A percentile compares a stretch with the other conserved stretches of the same genome.
phyloP scores from a whole-genome alignment of 1,284 basidiomycete species.

The Leccinum subrobustum region DNA sequence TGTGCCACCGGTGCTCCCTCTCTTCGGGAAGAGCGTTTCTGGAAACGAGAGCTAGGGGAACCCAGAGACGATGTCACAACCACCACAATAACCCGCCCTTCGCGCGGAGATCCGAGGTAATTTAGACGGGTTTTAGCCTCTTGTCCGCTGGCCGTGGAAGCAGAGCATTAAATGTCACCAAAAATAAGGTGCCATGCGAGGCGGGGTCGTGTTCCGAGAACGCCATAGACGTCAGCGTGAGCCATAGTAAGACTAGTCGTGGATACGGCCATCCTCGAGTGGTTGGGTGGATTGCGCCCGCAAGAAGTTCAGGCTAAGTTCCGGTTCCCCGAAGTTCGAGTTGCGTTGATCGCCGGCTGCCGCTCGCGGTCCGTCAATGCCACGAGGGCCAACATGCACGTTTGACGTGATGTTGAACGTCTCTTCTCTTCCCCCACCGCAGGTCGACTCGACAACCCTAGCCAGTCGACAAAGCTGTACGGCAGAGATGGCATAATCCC shows the following conservation, averaged over 20 bases:
- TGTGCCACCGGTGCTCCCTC: background rate
- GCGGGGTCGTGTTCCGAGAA: slow-evolving; percentile 10
- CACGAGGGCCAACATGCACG: slow-evolving; percentile 11
- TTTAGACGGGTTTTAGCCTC: background rate
- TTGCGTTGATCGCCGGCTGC: slow-evolving; percentile 16
- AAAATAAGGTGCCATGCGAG: slow-evolving; percentile 11
- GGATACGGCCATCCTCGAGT: slow-evolving; percentile 17
- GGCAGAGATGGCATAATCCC: background rate
- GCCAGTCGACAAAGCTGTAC: background rate
- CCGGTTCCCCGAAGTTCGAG: background rate
- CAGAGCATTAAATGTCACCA: background rate
- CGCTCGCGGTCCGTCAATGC: slow-evolving; percentile 9
- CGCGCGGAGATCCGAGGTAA: slow-evolving; percentile 2
- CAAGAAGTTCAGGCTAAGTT: background rate
- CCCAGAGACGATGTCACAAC: background rate
- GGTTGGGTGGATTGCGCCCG: slow-evolving; percentile 6
- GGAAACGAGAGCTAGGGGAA: background rate
- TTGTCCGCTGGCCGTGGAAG: background rate
- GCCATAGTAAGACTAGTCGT: background rate
- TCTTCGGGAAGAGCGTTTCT: slow-evolving; percentile 3
- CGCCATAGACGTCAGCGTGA: slow-evolving; percentile 13
- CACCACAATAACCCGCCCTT: background rate
- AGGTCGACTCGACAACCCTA: slow-evolving; percentile 8
- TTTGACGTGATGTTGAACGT: slow-evolving; percentile 6
- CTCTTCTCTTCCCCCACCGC: slow-evolving; percentile 10